phyloP scores from a whole-genome alignment of 352 stramenopile species.

The Phytophthora hibernalis region DNA sequence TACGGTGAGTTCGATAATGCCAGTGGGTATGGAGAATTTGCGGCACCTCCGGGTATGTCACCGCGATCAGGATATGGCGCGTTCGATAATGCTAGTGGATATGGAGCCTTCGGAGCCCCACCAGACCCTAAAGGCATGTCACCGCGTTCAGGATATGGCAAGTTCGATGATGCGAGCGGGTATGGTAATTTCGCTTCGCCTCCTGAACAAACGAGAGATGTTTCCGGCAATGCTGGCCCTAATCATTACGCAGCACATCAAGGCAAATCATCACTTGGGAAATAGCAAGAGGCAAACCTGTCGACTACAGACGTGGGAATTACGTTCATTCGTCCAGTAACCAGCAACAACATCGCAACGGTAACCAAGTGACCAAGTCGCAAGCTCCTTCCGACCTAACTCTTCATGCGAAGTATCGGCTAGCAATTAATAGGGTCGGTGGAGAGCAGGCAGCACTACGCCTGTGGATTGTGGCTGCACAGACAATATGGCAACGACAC shows the following conservation, averaged over 20 bases:
- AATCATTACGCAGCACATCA: neutral
- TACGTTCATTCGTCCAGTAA: slow-evolving; percentile 30
- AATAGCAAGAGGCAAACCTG: neutral
- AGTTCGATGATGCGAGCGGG: slow-evolving; percentile 23
- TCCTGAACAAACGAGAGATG: too few relatives aligned
- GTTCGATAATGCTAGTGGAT: slow-evolving; percentile 32
- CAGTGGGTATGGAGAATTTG: too few relatives aligned
- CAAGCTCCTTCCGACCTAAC: slow-evolving; percentile 14
- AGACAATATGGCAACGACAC: slow-evolving; percentile 51
- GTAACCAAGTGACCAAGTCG: too few relatives aligned
- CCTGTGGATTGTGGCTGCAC: slow-evolving; percentile 45
- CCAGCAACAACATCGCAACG: slow-evolving; percentile 7
- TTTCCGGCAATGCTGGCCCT: neutral
- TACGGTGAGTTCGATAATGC: too few relatives aligned
- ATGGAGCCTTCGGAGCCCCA: slow-evolving; percentile 23
- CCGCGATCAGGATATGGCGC: slow-evolving; percentile 34
- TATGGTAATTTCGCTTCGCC: slow-evolving; percentile 9
- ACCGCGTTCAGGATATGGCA: slow-evolving; percentile 29
- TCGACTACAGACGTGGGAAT: slow-evolving; percentile 7
- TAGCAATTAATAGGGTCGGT: slow-evolving; percentile 43
- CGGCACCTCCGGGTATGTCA: slow-evolving; percentile 2
- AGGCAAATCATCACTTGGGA: neutral
- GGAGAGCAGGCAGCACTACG: slow-evolving; percentile 38
- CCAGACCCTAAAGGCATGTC: neutral
- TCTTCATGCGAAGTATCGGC: slow-evolving; percentile 47